Conservation (phyloP, 106 monocot species). For the Apostasia shenzhenica region DNA sequence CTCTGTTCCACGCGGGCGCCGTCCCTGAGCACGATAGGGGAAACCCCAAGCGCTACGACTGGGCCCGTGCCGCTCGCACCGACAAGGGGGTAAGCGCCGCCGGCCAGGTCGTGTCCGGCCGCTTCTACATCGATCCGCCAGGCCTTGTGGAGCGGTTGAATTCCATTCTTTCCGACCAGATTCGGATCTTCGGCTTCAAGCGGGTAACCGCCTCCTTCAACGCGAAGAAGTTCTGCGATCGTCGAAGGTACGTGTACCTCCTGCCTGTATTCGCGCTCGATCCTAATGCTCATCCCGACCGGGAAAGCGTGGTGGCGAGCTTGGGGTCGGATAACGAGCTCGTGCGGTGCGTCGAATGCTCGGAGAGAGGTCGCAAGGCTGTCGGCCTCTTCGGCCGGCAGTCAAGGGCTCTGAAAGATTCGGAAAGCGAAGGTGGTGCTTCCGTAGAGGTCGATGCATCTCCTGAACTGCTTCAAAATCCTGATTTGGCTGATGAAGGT, state of each 20-base stretch:
- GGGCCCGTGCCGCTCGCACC: constrained; percentile 89
- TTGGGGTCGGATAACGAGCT: constrained; percentile 74
- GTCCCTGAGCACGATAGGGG: constrained; percentile 65
- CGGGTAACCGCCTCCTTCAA: constrained; percentile 73
- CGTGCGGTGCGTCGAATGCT: constrained; percentile 62
- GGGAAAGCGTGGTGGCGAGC: constrained; percentile 64
- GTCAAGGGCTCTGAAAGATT: constrained; percentile 7
- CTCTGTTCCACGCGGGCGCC: constrained; percentile 71
- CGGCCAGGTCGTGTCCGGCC: constrained; percentile 89
- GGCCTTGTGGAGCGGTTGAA: constrained; percentile 67
- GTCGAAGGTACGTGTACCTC: constrained; percentile 80
- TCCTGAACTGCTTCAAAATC: no score
- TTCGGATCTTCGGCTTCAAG: constrained; percentile 69
- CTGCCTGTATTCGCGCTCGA: constrained; percentile 88
- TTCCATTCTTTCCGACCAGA: constrained; percentile 45
- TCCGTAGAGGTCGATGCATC: neutral
- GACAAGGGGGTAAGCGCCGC: constrained; percentile 93
- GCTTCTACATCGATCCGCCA: constrained; percentile 79
- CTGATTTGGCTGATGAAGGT: neutral
- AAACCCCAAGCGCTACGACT: constrained; percentile 74
- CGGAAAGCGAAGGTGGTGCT: neutral
- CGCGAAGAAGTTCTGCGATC: constrained; percentile 96
- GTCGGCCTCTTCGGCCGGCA: constrained; percentile 33
- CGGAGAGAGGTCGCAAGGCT: constrained; percentile 68
- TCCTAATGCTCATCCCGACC: constrained; percentile 50